Conservation (phyloP, 371 early-diverging fungal genomes). For the Smittium culicis region DNA sequence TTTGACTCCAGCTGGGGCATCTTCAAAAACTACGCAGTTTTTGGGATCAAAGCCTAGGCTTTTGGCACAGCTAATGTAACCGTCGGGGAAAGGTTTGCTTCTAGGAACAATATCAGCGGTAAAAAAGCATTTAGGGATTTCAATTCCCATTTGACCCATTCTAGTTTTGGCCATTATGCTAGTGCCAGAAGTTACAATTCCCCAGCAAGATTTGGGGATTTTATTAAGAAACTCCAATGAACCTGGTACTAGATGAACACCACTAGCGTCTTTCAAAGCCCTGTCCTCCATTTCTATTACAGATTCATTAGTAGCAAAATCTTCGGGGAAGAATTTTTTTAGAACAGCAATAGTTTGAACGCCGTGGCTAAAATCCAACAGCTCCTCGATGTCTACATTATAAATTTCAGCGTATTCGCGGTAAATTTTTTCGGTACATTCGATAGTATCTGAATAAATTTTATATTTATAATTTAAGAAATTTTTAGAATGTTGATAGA, state of each 20-base stretch:
- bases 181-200: conserved; percentile 36
- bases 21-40: conserved; percentile 55
- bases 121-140: conserved; percentile 27
- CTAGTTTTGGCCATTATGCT: conserved; percentile 26
- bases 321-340: conserved; percentile 28
- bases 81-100: conserved; percentile 54
- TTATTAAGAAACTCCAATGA: conserved; percentile 19
- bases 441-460: conserved; percentile 7
- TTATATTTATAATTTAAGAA: neutral
- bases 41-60: conserved; percentile 32
- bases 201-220: conserved; percentile 26
- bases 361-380: conserved; percentile 34
- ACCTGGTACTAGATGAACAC: conserved; percentile 31
- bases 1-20: conserved; percentile 45
- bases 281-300: conserved; percentile 22
- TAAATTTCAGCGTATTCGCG: conserved; percentile 19
- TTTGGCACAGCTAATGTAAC: conserved; percentile 39
- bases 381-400: conserved; percentile 20
- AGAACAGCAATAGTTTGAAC: conserved; percentile 35
- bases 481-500: neutral
- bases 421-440: conserved; percentile 16
- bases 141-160: conserved; percentile 27
- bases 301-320: conserved; percentile 23
- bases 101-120: conserved; percentile 30
- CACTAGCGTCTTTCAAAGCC: conserved; percentile 19